Conservation (phyloP, 2,329 filamentous ascomycete species). For the Cytospora chrysosperma region DNA sequence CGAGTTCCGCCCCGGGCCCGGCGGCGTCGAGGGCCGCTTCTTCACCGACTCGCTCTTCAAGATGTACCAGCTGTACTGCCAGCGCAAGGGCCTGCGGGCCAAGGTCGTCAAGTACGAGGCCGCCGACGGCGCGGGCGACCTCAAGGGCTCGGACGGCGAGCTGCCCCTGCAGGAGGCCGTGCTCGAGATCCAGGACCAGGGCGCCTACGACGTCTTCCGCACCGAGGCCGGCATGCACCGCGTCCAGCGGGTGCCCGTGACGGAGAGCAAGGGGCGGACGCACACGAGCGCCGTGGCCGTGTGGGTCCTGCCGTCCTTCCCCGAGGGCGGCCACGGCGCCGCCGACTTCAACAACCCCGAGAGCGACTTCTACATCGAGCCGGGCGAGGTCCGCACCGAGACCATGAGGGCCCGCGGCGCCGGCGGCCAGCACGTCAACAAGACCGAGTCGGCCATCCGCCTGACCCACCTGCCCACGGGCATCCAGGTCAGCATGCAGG, state of each 20-base stretch:
- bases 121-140: constrained; percentile 60
- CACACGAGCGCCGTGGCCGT: constrained; percentile 93
- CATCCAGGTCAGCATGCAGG: constrained; percentile 87
- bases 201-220: constrained; percentile 78
- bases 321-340: constrained; percentile 49
- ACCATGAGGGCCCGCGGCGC: constrained; percentile 91
- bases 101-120: constrained; percentile 78
- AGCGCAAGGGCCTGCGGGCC: constrained; percentile 62
- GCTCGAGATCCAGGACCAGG: constrained; percentile 73
- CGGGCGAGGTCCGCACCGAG: constrained; percentile 77
- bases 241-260: constrained; percentile 89
- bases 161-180: constrained; percentile 81
- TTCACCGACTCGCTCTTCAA: constrained; percentile 84
- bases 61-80: constrained; percentile 86
- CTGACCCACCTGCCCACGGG: constrained; percentile 88
- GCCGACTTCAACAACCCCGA: constrained; percentile 74
- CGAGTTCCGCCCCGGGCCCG: constrained; percentile 88
- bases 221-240: constrained; percentile 93
- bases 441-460: constrained; percentile 92
- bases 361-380: constrained; percentile 88
- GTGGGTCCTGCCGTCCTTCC: constrained; percentile 85
- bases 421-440: constrained; percentile 97
- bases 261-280: constrained; percentile 85
- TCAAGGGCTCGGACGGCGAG: constrained; percentile 57
- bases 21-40: constrained; percentile 85